Conservation (phyloP, 345 rosid genomes). For the Euphorbia lathyris region DNA sequence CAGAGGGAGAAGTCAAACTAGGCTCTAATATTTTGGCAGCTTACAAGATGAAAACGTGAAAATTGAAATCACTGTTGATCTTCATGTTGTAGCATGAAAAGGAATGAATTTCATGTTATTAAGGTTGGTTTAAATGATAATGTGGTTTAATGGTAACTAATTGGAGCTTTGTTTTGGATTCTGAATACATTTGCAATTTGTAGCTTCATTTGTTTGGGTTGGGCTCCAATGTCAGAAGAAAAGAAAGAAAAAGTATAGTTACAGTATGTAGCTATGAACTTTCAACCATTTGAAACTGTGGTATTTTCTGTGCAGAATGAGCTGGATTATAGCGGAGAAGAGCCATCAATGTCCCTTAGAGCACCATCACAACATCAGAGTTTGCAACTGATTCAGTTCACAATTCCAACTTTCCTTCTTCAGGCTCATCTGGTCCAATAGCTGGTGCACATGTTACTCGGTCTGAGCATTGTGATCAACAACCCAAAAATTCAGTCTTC, state of each 20-base stretch:
- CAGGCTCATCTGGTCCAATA: slow-evolving; percentile 47
- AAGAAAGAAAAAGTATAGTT: too few relatives aligned
- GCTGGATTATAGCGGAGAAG: slow-evolving; percentile 62
- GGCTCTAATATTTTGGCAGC: too few relatives aligned
- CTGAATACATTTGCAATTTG: background rate
- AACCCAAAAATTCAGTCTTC: slow-evolving; percentile 69
- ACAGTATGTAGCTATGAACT: background rate
- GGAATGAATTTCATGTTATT: background rate
- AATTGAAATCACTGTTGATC: background rate
- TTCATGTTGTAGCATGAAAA: background rate
- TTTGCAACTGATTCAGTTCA: slow-evolving; percentile 45
- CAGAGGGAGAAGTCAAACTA: background rate
- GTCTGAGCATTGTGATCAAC: slow-evolving; percentile 64
- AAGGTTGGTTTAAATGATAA: background rate
- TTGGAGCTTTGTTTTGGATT: background rate
- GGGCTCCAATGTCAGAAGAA: background rate
- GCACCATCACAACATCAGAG: slow-evolving; percentile 48
- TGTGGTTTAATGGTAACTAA: background rate
- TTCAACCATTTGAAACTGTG: background rate
- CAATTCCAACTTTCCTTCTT: too few relatives aligned
- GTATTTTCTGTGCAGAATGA: slow-evolving; percentile 50
- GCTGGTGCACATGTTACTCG: slow-evolving; percentile 43
- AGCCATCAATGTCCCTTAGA: slow-evolving; percentile 61
- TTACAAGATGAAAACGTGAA: background rate
- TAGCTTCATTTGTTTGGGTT: slow-evolving; percentile 2